Base-by-base conservation (phyloP, 2,329 filamentous ascomycete species). In the Thyridium curvatum region DNA sequence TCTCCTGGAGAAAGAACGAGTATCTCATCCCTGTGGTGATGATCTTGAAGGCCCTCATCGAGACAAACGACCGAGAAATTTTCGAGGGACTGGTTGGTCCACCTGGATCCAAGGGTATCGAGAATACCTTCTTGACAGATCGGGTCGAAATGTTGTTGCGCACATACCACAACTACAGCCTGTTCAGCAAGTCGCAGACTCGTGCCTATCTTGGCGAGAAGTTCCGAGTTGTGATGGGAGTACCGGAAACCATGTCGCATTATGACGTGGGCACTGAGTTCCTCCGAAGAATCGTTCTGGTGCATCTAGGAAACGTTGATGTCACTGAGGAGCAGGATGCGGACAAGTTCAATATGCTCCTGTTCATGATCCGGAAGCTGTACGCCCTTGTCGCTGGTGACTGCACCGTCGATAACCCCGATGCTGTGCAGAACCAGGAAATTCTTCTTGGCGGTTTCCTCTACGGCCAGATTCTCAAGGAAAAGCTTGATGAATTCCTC, bases 1-100 rank as follows among this genome's bases (percentile, higher is more conserved):
- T 98, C 64, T 96, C 91, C 7, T 98, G 91, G 91, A 77, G 90
- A 50, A 98, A 98, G 66, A 88, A 89, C 51, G 93, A 98, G 62
- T 98, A 88, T 55, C 77, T 98, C n/a, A 77, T 98, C 3, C 93
- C 93, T 1, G 86, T 89, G 44, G 82, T 96, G 75, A 97, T 98
- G 91, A 81, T 98, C 28, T 66, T 98, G 47, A 98, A 97, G 68
- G 91, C 93, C 2, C 69, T 98, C 10, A 77, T 93, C 3, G 91
- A 98, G 61, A 98, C 93, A 13, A 98, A 95, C 58, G 93, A 98
- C 56, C 80, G 88, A 41, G 90, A 96, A 57, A 93, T 98, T 33
- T 97, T 94, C 43, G 90, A 97, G 62, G 86, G 85, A n/a, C 67
- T 98, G 37, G 83, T 97, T 34, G 91, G 91, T 30, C 71, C 79